These are phyloP conservation scores for Euphorbia schlechtendalii DNA, from an alignment of 441 rosid genomes.

Conservation along the genomic window DNA sequence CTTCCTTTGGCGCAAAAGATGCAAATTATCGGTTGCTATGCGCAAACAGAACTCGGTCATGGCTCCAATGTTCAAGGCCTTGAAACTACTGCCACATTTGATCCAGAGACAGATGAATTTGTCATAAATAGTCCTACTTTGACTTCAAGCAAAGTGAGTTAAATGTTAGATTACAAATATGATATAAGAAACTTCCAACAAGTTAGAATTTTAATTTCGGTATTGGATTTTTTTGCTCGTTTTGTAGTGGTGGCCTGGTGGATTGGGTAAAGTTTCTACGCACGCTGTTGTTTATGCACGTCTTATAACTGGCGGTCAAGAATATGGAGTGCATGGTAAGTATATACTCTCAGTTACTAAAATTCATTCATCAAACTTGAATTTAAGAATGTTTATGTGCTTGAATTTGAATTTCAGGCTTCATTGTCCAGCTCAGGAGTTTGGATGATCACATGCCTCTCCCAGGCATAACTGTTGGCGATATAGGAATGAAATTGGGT, in stretches of 20 bases:
- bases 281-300: slow-evolving; percentile 93
- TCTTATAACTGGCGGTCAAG: slow-evolving; percentile 59
- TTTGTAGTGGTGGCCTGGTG: slow-evolving; percentile 99
- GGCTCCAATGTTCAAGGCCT: slow-evolving; percentile 98
- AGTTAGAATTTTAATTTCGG: background rate
- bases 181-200: background rate
- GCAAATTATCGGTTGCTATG: slow-evolving; percentile 97
- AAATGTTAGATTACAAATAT: too few relatives aligned
- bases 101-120: slow-evolving; percentile 78
- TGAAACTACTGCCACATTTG: slow-evolving; percentile 94
- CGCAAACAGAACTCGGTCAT: slow-evolving; percentile 99
- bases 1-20: slow-evolving; percentile 80
- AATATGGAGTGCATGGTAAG: slow-evolving; percentile 86
- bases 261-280: slow-evolving; percentile 79
- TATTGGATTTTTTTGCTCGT: slow-evolving; percentile 2
- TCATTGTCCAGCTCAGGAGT: slow-evolving; percentile 86
- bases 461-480: slow-evolving; percentile 83
- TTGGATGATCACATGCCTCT: slow-evolving; percentile 94
- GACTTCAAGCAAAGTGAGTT: slow-evolving; percentile 88
- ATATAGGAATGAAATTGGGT: slow-evolving; percentile 90
- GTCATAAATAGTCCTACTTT: slow-evolving; percentile 76
- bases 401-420: slow-evolving; percentile 47
- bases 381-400: slow-evolving; percentile 15
- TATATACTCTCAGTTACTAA: background rate
- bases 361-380: background rate